Conservation (phyloP, 202 grass and related monocot genomes). For the Schoenoplectus tabernaemontani region DNA sequence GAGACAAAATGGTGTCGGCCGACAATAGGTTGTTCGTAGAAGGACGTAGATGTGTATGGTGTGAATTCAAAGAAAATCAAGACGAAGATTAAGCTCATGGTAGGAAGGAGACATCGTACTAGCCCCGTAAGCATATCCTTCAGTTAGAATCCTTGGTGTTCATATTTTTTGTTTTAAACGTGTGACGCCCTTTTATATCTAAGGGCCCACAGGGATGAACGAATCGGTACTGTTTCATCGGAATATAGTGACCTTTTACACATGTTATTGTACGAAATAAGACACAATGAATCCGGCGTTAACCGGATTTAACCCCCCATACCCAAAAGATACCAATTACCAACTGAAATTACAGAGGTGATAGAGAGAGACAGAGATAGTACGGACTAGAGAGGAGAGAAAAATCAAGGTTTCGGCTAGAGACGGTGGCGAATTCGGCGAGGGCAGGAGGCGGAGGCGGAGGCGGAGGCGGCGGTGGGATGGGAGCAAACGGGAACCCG, state of each 20-base stretch:
- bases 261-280: background rate
- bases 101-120: constrained; percentile 20
- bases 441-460: constrained; percentile 29
- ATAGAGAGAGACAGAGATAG: background rate
- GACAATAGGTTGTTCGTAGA: background rate
- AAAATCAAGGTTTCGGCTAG: constrained; percentile 22
- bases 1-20: background rate
- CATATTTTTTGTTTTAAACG: background rate
- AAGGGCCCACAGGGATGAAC: background rate
- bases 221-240: background rate
- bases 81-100: background rate
- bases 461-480: constrained; percentile 22
- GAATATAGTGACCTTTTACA: background rate
- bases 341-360: constrained; percentile 13
- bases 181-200: background rate
- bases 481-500: constrained; percentile 74
- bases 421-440: constrained; percentile 28
- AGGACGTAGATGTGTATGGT: background rate
- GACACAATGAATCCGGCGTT: background rate
- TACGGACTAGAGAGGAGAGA: background rate
- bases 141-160: background rate
- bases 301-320: background rate
- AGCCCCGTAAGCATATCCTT: background rate
- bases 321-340: constrained; percentile 9
- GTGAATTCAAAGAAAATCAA: background rate